Percentiles rank a stretch among this genome's conserved stretches.
phyloP scores from a whole-genome alignment of 108 stramenopile species.

The Cyclostephanos tholiformis region DNA sequence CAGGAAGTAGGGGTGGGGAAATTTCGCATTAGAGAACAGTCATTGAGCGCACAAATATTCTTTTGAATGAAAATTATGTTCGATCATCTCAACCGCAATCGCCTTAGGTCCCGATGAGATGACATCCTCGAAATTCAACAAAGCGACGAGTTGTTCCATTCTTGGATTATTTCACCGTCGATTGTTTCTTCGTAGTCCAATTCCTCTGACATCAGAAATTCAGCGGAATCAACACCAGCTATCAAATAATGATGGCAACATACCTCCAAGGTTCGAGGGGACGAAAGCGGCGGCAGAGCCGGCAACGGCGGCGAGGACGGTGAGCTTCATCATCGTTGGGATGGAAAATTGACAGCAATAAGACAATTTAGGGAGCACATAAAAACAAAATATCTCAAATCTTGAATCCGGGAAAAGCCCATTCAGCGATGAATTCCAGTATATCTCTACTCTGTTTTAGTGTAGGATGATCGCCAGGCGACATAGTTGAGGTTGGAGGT shows the following conservation, averaged over 20 bases:
- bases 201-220: background rate
- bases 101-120: background rate
- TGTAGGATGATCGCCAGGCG: background rate
- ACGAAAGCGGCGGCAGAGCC: conserved; percentile 51
- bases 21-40: background rate
- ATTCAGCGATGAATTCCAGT: conserved; percentile 1
- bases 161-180: background rate
- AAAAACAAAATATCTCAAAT: too few relatives aligned
- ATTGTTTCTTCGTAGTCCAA: background rate
- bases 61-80: background rate
- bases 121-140: background rate
- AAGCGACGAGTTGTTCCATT: background rate
- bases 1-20: background rate
- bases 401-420: background rate
- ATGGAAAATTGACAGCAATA: background rate
- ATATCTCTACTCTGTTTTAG: background rate
- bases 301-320: conserved; percentile 28
- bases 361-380: background rate
- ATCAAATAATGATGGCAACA: conserved; percentile 11
- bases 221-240: background rate
- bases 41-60: background rate
- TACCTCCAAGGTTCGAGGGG: conserved; percentile 40
- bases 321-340: conserved; percentile 51
- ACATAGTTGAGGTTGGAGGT: conserved; percentile 10
- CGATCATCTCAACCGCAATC: background rate